phyloP scores from a whole-genome alignment of 164 flowering plant species.

The Aristolochia contorta region DNA sequence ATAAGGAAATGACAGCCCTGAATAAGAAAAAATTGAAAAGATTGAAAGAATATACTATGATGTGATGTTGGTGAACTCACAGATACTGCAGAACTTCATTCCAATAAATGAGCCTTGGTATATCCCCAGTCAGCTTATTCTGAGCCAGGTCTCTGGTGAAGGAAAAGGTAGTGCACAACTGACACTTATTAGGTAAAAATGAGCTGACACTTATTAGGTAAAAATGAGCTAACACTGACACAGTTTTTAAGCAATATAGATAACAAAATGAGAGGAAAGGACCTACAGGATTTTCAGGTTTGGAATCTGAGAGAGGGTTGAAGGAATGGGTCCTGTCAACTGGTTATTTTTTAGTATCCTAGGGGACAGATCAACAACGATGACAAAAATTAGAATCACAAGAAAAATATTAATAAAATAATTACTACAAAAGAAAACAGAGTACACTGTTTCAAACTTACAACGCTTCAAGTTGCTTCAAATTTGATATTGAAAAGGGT shows the following conservation, averaged over 20 bases:
- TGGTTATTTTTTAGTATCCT: constrained; percentile 74
- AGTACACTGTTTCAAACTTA: constrained; percentile 19
- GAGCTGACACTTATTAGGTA: too few relatives aligned
- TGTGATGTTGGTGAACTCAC: constrained; percentile 1
- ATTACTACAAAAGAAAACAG: too few relatives aligned
- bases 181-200: too few relatives aligned
- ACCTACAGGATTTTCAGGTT: constrained; percentile 83
- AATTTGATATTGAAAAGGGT: constrained; percentile 79
- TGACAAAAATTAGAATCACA: neutral
- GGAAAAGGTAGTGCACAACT: neutral
- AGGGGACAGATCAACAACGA: neutral
- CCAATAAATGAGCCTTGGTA: constrained; percentile 94
- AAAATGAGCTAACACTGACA: too few relatives aligned
- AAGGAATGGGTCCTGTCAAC: constrained; percentile 88
- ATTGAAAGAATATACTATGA: neutral
- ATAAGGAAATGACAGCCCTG: neutral
- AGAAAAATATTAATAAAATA: neutral
- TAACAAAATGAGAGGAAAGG: neutral
- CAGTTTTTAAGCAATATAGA: too few relatives aligned
- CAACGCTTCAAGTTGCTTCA: constrained; percentile 66
- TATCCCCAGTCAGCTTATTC: constrained; percentile 78
- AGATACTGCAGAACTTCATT: constrained; percentile 75
- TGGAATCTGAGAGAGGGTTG: constrained; percentile 94
- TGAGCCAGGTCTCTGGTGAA: constrained; percentile 76
- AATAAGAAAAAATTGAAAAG: neutral